Evolutionary conservation across 129 eudicot genomes (phyloP).

Genomic region (Tagetes erecta): DNA sequence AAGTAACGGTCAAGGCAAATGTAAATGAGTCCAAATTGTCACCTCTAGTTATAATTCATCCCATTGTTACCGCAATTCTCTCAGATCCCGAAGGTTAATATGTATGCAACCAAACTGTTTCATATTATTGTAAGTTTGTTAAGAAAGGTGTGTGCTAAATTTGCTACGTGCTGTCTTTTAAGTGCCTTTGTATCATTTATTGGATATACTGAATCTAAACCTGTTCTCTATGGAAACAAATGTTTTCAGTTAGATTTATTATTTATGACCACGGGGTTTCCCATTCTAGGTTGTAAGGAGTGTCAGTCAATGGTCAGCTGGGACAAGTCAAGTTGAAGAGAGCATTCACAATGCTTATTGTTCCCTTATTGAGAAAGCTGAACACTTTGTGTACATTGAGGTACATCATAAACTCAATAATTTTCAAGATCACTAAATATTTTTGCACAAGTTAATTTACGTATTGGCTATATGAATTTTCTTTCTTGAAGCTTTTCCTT

Average conservation of each 20-base stretch:
- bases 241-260: background rate
- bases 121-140: background rate
- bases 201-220: background rate
- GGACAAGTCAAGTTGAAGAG: constrained; percentile 96
- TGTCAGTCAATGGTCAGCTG: constrained; percentile 99
- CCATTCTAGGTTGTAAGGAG: constrained; percentile 74
- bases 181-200: constrained; percentile 8
- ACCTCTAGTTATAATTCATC: background rate
- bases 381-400: constrained; percentile 92
- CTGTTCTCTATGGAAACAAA: constrained; percentile 1
- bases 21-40: background rate
- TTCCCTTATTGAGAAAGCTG: constrained; percentile 93
- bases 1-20: background rate
- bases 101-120: background rate
- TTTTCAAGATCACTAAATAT: constrained; percentile 7
- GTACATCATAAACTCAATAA: constrained; percentile 41
- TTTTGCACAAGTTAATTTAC: background rate
- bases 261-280: constrained; percentile 11
- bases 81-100: background rate
- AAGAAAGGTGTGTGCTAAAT: background rate
- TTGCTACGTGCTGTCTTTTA: constrained; percentile 12
- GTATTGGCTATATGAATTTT: background rate
- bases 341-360: constrained; percentile 96
- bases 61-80: background rate
- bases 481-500: background rate